Conservation (phyloP, 179 eudicot genomes). For the Dionaea muscipula region DNA sequence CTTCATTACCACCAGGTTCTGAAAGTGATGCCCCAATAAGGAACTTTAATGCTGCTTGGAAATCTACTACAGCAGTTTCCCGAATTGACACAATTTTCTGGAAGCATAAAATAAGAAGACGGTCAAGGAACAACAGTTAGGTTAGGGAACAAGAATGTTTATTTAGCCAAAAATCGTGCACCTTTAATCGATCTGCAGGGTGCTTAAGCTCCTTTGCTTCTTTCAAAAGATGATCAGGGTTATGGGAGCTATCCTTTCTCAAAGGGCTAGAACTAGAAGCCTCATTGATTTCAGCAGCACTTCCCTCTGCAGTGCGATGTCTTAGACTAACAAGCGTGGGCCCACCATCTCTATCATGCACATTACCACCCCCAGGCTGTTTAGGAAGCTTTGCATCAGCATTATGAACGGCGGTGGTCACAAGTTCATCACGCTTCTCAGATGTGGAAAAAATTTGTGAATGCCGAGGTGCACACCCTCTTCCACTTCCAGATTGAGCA, state of each 20-base stretch:
- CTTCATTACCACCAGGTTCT: conserved; percentile 26
- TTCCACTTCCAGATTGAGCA: conserved; percentile 14
- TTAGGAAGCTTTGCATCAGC: conserved; percentile 12
- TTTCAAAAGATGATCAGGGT: conserved; percentile 31
- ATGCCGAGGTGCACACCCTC: conserved; percentile 11
- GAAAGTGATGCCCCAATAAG: conserved; percentile 36
- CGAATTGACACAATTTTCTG: conserved; percentile 28
- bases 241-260: conserved; percentile 16
- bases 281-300: conserved; percentile 12
- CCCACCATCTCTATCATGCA: background rate
- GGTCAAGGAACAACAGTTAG: background rate
- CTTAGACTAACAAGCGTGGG: conserved; percentile 10
- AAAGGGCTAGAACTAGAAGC: conserved; percentile 25
- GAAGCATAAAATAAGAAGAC: background rate
- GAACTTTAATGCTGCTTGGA: conserved; percentile 45
- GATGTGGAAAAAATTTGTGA: conserved; percentile 11
- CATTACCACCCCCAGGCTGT: conserved; percentile 3
- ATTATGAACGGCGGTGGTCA: conserved; percentile 14
- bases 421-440: conserved; percentile 15
- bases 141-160: too few relatives aligned
- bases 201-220: conserved; percentile 38
- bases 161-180: conserved; percentile 7
- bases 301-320: conserved; percentile 5
- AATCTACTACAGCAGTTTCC: conserved; percentile 28
- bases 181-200: conserved; percentile 37